Evolutionary conservation across 805 yeast genomes (phyloP).

Genomic region (Zygoascus flipseniorum): DNA sequence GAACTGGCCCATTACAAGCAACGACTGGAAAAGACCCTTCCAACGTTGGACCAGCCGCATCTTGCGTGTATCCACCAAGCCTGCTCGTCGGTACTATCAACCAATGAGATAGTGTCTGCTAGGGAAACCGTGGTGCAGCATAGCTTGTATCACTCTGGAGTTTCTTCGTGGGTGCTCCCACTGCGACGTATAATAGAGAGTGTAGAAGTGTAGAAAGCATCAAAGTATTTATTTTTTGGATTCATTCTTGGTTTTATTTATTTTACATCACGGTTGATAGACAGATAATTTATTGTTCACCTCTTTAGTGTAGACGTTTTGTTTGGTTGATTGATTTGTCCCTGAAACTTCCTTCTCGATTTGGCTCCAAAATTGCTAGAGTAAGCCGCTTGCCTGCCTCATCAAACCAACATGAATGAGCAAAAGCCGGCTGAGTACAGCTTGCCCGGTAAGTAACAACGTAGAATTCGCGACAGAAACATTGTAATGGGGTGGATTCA

Average conservation of each 20-base stretch:
- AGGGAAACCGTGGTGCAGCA: constrained; percentile 37
- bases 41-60: constrained; percentile 12
- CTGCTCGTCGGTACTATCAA: constrained; percentile 25
- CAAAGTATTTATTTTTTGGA: not conserved
- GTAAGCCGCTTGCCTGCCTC: not conserved
- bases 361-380: too few relatives aligned
- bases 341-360: too few relatives aligned
- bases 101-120: constrained; percentile 21
- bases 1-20: constrained; percentile 20
- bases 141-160: constrained; percentile 50
- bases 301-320: not conserved
- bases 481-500: too few relatives aligned
- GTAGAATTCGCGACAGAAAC: not conserved
- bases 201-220: not conserved
- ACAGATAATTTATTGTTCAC: not conserved
- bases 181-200: constrained; percentile 45
- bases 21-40: constrained; percentile 15
- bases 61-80: constrained; percentile 22
- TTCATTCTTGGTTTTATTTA: too few relatives aligned
- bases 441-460: constrained; percentile 25
- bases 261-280: too few relatives aligned
- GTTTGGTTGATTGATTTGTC: not conserved
- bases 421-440: constrained; percentile 23
- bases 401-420: constrained; percentile 3
- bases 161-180: constrained; percentile 60